Percentiles rank a stretch among this genome's conserved stretches.
Conservation (phyloP, 2,329 filamentous ascomycete species). For the Pyrenochaeta sp. region DNA sequence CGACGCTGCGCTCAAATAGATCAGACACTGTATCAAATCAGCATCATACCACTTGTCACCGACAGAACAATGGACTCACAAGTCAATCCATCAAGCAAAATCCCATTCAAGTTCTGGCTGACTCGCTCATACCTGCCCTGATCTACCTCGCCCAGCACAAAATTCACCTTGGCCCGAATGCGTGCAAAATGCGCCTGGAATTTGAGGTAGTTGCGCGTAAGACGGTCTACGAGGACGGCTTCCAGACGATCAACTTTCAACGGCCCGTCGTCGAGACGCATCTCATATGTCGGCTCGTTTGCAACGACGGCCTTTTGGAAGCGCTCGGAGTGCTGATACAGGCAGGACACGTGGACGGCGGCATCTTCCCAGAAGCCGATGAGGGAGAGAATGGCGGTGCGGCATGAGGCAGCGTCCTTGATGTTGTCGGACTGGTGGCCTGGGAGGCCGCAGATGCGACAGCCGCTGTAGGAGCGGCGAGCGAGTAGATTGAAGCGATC, state of each 20-base stretch:
- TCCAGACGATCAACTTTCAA: constrained; percentile 16
- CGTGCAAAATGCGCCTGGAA: constrained; percentile 21
- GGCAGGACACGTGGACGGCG: constrained; percentile 6
- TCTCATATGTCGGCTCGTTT: constrained; percentile 24
- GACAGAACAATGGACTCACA: constrained; percentile 11
- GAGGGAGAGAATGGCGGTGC: constrained; percentile 19
- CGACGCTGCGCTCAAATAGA: constrained; percentile 19
- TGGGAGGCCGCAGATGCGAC: constrained; percentile 26
- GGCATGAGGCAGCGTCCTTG: constrained; percentile 17
- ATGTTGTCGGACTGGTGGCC: constrained; percentile 23
- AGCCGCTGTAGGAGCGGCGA: constrained; percentile 16
- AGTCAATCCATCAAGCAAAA: constrained; percentile 19
- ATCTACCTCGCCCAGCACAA: constrained; percentile 14
- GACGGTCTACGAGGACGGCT: constrained; percentile 20
- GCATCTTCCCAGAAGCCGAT: constrained; percentile 30
- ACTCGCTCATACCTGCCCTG: constrained; percentile 11
- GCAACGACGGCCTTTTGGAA: constrained; percentile 20
- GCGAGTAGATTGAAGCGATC: constrained; percentile 28
- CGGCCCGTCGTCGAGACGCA: constrained; percentile 19
- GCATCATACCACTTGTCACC: neutral
- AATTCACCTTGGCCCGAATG: constrained; percentile 19
- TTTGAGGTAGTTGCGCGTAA: constrained; percentile 28
- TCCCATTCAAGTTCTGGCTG: constrained; percentile 14
- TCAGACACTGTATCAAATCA: constrained; percentile 15
- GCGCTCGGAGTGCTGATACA: constrained; percentile 19